Evolutionary conservation across 176 grass and related monocot genomes (phyloP).

Genomic region (Zoysia japonica): DNA sequence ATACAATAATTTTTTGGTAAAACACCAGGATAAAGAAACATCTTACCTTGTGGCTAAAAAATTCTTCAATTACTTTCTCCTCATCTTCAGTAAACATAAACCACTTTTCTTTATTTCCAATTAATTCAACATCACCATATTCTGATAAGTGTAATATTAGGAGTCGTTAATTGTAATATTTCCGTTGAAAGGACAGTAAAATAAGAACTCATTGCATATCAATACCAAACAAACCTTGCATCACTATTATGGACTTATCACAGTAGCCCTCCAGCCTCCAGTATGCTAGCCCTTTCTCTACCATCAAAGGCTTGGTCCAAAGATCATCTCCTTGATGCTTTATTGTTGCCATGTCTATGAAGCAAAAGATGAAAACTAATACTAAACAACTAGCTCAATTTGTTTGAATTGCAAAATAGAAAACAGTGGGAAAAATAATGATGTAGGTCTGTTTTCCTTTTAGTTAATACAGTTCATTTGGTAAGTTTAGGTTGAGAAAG

Average conservation of each 20-base stretch:
- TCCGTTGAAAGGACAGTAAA: background rate
- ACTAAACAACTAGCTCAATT: conserved; percentile 5
- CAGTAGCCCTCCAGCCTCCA: conserved; percentile 47
- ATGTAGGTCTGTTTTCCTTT: background rate
- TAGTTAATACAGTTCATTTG: background rate
- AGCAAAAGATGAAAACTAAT: conserved; percentile 16
- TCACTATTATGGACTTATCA: conserved; percentile 39
- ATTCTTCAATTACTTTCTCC: conserved; percentile 45
- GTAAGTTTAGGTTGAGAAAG: background rate
- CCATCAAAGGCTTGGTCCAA: conserved; percentile 53
- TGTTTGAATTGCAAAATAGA: conserved; percentile 3
- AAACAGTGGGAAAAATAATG: background rate
- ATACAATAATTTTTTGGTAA: too few relatives aligned
- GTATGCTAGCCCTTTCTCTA: conserved; percentile 37
- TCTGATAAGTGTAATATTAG: conserved; percentile 38
- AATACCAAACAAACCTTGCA: conserved; percentile 46
- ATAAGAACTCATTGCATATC: conserved; percentile 13
- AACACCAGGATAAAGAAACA: background rate
- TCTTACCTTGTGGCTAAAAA: conserved; percentile 43
- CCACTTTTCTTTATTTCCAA: conserved; percentile 44
- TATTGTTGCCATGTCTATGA: conserved; percentile 38
- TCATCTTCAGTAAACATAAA: conserved; percentile 47
- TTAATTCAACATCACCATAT: conserved; percentile 28
- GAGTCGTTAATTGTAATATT: conserved; percentile 13
- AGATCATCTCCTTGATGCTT: conserved; percentile 43